These are phyloP conservation scores for Colletotrichum costaricense DNA, from an alignment of 2,329 filamentous ascomycete species.

Conservation along the genomic window DNA sequence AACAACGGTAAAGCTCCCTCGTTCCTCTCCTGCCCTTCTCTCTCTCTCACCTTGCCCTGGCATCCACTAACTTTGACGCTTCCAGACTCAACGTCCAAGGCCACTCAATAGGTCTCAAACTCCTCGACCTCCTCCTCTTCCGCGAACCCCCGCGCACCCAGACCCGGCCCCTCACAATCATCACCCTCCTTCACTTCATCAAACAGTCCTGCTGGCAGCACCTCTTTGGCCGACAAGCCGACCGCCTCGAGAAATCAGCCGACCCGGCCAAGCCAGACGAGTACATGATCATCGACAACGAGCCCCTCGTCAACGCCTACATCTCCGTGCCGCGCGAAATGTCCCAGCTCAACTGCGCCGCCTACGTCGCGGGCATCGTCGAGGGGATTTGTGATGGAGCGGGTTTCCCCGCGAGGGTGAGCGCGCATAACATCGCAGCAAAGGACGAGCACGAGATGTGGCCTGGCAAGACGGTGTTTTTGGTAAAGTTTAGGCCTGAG, in stretches of 20 bases:
- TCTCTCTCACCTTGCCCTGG: neutral
- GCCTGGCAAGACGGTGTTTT: slow-evolving; percentile 95
- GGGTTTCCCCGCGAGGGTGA: slow-evolving; percentile 89
- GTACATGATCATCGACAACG: slow-evolving; percentile 99
- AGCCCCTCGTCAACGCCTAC: slow-evolving; percentile 94
- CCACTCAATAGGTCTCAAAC: slow-evolving; percentile 91
- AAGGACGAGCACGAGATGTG: slow-evolving; percentile 81
- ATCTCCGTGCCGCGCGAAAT: slow-evolving; percentile 95
- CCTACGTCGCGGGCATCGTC: slow-evolving; percentile 93
- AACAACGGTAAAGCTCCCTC: slow-evolving; percentile 73
- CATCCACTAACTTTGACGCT: neutral
- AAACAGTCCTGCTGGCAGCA: slow-evolving; percentile 92
- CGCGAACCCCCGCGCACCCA: slow-evolving; percentile 78
- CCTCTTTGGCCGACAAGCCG: slow-evolving; percentile 90
- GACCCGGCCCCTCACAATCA: slow-evolving; percentile 85
- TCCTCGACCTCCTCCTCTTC: slow-evolving; percentile 94
- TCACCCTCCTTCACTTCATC: slow-evolving; percentile 93
- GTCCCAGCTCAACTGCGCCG: slow-evolving; percentile 95
- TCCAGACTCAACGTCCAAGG: slow-evolving; percentile 87
- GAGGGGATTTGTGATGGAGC: slow-evolving; percentile 96
- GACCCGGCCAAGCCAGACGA: slow-evolving; percentile 87
- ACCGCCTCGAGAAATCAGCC: slow-evolving; percentile 89
- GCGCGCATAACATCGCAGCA: slow-evolving; percentile 81
- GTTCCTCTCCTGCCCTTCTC: neutral
- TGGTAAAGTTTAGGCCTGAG: slow-evolving; percentile 92